Evolutionary conservation across 306 rosid genomes (phyloP).

Genomic region (Vachellia pachyceras): DNA sequence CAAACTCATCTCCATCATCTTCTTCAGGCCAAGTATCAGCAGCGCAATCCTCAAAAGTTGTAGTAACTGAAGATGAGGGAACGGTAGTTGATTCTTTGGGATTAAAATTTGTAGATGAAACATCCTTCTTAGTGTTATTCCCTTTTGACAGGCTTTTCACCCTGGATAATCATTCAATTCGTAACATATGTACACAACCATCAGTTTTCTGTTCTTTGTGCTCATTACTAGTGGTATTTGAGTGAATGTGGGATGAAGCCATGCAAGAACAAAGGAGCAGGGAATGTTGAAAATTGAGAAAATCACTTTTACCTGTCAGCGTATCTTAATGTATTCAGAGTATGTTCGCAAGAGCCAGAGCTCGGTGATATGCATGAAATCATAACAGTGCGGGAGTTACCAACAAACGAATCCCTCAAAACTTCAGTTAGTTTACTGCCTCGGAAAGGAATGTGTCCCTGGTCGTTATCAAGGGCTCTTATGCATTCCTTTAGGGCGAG

Average conservation of each 20-base stretch:
- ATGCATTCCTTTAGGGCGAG: conserved; percentile 98
- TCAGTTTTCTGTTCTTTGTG: conserved; percentile 16
- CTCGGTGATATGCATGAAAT: conserved; percentile 98
- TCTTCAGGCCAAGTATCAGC: conserved; percentile 67
- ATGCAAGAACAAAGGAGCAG: conserved; percentile 19
- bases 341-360: conserved; percentile 97
- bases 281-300: conserved; percentile 24
- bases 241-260: conserved; percentile 10
- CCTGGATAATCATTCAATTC: conserved; percentile 52
- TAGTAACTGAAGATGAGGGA: conserved; percentile 71
- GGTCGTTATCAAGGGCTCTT: conserved; percentile 99
- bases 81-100: conserved; percentile 79
- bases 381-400: conserved; percentile 98
- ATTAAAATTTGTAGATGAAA: conserved; percentile 69
- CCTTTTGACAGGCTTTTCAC: conserved; percentile 97
- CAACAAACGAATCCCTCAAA: conserved; percentile 97
- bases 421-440: conserved; percentile 99
- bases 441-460: conserved; percentile 98
- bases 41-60: conserved; percentile 60
- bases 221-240: conserved; percentile 7
- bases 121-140: conserved; percentile 81
- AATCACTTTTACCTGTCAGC: conserved; percentile 81
- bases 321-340: conserved; percentile 94
- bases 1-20: conserved; percentile 72
- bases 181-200: conserved; percentile 20